phyloP scores from a whole-genome alignment of 495 filamentous ascomycete species.

The Apiosordaria backusii region DNA sequence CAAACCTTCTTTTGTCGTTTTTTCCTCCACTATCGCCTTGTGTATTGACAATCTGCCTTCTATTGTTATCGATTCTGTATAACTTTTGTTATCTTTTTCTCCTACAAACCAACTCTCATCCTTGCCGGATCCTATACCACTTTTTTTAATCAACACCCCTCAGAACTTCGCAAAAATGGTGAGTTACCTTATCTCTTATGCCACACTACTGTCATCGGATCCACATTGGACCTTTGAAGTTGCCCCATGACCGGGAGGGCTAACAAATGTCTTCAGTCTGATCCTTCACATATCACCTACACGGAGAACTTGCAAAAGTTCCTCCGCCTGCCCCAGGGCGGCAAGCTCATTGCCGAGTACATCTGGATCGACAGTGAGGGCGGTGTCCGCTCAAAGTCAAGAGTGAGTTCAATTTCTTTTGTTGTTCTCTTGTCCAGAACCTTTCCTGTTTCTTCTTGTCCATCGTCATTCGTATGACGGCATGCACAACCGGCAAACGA shows the following conservation, averaged over 20 bases:
- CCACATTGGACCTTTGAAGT: background rate
- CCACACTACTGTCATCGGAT: background rate
- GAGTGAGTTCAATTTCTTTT: slow-evolving; percentile 58
- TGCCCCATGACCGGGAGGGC: background rate
- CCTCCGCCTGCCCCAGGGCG: slow-evolving; percentile 81
- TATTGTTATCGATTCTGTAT: background rate
- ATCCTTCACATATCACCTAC: slow-evolving; percentile 18
- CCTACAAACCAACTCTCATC: background rate
- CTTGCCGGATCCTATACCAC: background rate
- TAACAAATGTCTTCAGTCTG: background rate
- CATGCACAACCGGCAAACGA: background rate
- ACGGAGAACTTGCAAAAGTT: slow-evolving; percentile 67
- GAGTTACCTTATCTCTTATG: slow-evolving; percentile 4
- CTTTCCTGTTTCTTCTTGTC: slow-evolving; percentile 16
- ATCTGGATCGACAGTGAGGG: slow-evolving; percentile 89
- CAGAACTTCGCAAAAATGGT: slow-evolving; percentile 14
- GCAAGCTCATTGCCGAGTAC: slow-evolving; percentile 75
- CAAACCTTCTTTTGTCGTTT: background rate
- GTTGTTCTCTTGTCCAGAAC: slow-evolving; percentile 14
- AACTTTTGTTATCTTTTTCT: background rate
- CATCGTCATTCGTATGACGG: background rate
- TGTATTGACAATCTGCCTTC: background rate
- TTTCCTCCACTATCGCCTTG: slow-evolving; percentile 4
- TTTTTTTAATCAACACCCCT: background rate
- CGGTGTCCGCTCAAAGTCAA: slow-evolving; percentile 82